These are phyloP conservation scores for Aspergillus diversus DNA, from an alignment of 495 filamentous ascomycete genomes.

Conservation along the genomic window DNA sequence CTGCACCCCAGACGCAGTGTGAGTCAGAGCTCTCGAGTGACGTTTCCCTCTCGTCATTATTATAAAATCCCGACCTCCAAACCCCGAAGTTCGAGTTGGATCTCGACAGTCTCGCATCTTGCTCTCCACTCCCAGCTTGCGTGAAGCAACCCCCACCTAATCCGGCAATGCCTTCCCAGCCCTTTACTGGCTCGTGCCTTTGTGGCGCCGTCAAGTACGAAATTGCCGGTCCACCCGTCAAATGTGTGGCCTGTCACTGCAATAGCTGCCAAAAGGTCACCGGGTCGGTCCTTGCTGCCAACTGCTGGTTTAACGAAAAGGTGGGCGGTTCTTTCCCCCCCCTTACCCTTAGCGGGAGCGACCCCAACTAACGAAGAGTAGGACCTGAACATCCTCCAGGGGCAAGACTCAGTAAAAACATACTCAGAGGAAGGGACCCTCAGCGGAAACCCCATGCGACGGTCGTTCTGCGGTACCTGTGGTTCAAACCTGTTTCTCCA, in stretches of 20 bases:
- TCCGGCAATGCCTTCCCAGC: background rate
- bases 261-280: constrained; percentile 20
- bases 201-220: constrained; percentile 13
- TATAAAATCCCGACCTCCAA: too few species aligned
- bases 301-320: constrained; percentile 16
- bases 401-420: constrained; percentile 10
- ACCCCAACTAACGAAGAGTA: background rate
- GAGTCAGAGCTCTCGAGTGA: too few species aligned
- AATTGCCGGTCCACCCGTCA: constrained; percentile 2
- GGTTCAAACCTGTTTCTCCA: constrained; percentile 21
- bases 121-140: background rate
- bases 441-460: constrained; percentile 12
- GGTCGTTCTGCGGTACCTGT: constrained; percentile 24
- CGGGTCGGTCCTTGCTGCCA: constrained; percentile 17
- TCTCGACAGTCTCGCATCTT: background rate
- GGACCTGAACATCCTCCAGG: constrained; percentile 16
- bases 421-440: constrained; percentile 10
- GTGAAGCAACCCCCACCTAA: background rate
- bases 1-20: too few species aligned
- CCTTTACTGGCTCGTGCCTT: background rate
- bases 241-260: constrained; percentile 21
- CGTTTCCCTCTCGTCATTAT: too few species aligned
- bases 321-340: background rate
- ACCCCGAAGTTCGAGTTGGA: too few species aligned
- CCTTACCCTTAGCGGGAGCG: background rate